These are phyloP conservation scores for Suillus paluster DNA, from an alignment of 768 basidiomycete genomes.

Conservation along the genomic window DNA sequence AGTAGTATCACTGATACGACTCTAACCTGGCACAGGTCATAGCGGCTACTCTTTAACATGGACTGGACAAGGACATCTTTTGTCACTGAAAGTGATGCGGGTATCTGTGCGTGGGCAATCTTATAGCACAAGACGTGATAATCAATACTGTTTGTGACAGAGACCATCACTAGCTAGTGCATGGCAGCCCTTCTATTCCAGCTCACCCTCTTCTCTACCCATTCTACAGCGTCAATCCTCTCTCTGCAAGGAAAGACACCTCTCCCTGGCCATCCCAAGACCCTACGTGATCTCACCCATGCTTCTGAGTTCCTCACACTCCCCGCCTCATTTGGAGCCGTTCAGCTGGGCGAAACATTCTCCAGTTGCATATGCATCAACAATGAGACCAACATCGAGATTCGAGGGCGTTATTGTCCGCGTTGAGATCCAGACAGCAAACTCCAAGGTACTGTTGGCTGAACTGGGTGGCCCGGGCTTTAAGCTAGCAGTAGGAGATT, in stretches of 20 bases:
- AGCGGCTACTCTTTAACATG: constrained; percentile 17
- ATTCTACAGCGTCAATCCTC: constrained; percentile 75
- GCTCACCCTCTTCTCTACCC: constrained; percentile 81
- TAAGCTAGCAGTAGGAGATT: constrained; percentile 57
- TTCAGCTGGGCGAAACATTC: constrained; percentile 91
- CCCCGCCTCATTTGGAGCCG: constrained; percentile 82
- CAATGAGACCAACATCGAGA: constrained; percentile 68
- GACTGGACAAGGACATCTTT: constrained; percentile 67
- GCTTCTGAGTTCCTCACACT: constrained; percentile 80
- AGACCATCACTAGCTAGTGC: constrained; percentile 73
- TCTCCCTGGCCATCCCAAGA: constrained; percentile 78
- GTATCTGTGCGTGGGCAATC: constrained; percentile 67
- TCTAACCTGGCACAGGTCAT: neutral
- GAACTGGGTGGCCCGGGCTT: constrained; percentile 64
- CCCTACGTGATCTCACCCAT: constrained; percentile 80
- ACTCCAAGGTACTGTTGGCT: constrained; percentile 61
- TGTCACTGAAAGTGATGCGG: constrained; percentile 88
- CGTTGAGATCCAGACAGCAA: constrained; percentile 87
- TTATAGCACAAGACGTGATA: neutral
- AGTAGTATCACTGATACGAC: too few species aligned
- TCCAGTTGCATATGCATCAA: constrained; percentile 81
- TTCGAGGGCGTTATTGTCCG: constrained; percentile 68
- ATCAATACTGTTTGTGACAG: constrained; percentile 40
- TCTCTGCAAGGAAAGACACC: constrained; percentile 77
- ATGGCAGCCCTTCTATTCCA: constrained; percentile 90